A percentile compares a stretch with the other conserved stretches of the same genome.
Evolutionary conservation across 805 yeast genomes (phyloP).

Genomic region (Alloascoidea africana): DNA sequence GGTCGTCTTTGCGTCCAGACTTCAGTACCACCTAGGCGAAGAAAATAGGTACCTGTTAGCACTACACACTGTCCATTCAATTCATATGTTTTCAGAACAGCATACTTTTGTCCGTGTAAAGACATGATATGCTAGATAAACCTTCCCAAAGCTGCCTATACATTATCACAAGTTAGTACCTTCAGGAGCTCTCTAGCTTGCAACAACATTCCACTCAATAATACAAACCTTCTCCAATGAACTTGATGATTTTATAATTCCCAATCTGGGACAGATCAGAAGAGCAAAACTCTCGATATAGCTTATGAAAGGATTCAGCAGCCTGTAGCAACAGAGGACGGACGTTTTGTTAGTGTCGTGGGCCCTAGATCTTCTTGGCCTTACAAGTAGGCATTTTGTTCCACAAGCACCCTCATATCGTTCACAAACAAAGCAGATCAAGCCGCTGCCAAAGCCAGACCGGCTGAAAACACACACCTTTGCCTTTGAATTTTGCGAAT

Average conservation of each 20-base stretch:
- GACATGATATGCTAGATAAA: slow-evolving; percentile 69
- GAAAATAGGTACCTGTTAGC: background rate
- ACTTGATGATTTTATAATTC: slow-evolving; percentile 54
- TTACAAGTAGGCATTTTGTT: slow-evolving; percentile 27
- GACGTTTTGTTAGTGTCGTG: background rate
- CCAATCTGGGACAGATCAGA: slow-evolving; percentile 56
- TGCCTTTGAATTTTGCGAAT: slow-evolving; percentile 26
- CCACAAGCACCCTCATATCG: no score
- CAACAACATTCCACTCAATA: background rate
- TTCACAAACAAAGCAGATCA: background rate
- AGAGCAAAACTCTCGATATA: slow-evolving; percentile 31
- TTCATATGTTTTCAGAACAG: background rate
- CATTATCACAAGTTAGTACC: background rate
- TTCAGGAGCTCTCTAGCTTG: background rate
- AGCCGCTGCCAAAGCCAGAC: slow-evolving; percentile 2
- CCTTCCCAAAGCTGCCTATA: slow-evolving; percentile 62
- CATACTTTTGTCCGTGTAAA: slow-evolving; percentile 48
- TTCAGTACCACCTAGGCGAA: slow-evolving; percentile 52
- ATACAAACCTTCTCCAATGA: slow-evolving; percentile 69
- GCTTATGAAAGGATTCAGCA: slow-evolving; percentile 49
- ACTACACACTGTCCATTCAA: background rate
- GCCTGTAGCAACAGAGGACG: slow-evolving; percentile 17
- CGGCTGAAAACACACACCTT: slow-evolving; percentile 12
- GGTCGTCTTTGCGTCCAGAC: slow-evolving; percentile 62
- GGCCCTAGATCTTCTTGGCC: slow-evolving; percentile 19